A percentile compares a stretch with the other conserved stretches of the same genome.
phyloP scores from a whole-genome alignment of 257 asterid species.

The Rehmannia glutinosa region DNA sequence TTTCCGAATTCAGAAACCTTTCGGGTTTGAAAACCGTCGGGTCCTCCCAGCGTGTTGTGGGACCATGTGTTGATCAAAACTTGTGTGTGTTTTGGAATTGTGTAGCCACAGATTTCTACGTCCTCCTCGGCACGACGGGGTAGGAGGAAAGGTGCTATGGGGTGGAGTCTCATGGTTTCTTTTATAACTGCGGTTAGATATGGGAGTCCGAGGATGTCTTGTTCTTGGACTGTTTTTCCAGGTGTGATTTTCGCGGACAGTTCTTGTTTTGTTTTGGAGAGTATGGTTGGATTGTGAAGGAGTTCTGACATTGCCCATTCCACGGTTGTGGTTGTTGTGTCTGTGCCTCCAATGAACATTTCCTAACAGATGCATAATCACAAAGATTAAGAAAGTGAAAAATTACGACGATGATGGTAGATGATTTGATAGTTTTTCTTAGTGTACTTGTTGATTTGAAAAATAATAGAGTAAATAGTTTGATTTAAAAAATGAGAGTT shows the following conservation, averaged over 20 bases:
- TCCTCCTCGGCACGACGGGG: conserved; percentile 23
- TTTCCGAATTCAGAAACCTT: conserved; percentile 17
- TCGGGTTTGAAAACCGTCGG: conserved; percentile 18
- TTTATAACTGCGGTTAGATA: conserved; percentile 25
- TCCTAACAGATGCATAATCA: no score
- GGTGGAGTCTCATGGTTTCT: conserved; percentile 32
- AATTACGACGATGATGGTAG: no score
- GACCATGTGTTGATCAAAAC: conserved; percentile 17
- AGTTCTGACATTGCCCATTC: background rate
- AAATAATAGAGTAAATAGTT: no score
- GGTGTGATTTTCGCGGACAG: background rate
- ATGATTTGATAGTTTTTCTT: no score
- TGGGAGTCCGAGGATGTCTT: conserved; percentile 17
- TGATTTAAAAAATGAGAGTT: no score
- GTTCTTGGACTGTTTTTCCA: conserved; percentile 10
- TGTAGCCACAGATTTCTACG: conserved; percentile 20
- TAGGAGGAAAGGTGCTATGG: conserved; percentile 23
- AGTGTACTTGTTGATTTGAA: no score
- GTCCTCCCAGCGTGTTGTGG: conserved; percentile 19
- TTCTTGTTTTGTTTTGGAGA: background rate
- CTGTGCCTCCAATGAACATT: no score
- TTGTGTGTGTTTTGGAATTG: conserved; percentile 24
- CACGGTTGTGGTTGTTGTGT: background rate
- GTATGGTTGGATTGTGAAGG: background rate
- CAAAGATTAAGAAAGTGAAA: no score